These are phyloP conservation scores for Sugiyamaella smithiae DNA, from an alignment of 805 yeast species.

Conservation along the genomic window DNA sequence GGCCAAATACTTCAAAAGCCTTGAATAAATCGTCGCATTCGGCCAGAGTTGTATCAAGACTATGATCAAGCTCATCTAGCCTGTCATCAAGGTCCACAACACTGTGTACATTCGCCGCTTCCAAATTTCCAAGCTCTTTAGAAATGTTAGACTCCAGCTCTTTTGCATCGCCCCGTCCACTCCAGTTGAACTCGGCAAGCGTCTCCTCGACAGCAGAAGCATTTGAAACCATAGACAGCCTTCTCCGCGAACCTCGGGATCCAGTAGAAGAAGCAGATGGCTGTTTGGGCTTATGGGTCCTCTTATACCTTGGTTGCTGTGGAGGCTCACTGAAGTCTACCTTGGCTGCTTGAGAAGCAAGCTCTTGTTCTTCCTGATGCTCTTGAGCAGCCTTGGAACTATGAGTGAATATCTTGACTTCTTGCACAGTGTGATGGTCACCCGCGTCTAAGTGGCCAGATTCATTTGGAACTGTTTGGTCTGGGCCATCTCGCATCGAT, in stretches of 20 bases:
- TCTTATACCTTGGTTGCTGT: background rate
- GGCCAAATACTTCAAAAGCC: conserved; percentile 52
- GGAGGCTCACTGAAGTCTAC: background rate
- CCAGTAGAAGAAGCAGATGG: conserved; percentile 17
- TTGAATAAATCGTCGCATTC: conserved; percentile 59
- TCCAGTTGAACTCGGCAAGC: conserved; percentile 78
- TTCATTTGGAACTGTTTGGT: no score
- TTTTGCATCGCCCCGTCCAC: conserved; percentile 59
- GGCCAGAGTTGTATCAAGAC: conserved; percentile 43
- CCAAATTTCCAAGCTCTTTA: conserved; percentile 58
- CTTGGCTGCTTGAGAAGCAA: background rate
- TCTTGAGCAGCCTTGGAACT: background rate
- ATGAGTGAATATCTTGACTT: conserved; percentile 6
- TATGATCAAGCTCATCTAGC: conserved; percentile 42
- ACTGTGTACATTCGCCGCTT: conserved; percentile 58
- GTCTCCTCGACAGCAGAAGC: conserved; percentile 53
- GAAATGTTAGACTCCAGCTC: conserved; percentile 56
- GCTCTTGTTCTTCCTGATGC: background rate
- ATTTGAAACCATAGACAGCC: conserved; percentile 19
- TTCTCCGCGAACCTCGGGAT: conserved; percentile 14
- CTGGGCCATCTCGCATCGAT: background rate
- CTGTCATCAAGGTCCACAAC: conserved; percentile 50
- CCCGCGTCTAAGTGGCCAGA: no score
- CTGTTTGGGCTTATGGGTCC: conserved; percentile 9
- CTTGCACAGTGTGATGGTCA: background rate